Evolutionary conservation across 768 basidiomycete species (phyloP), one percentile per base, ranked within the genome.

Genomic region (Melanogaster broomeanus): DNA sequence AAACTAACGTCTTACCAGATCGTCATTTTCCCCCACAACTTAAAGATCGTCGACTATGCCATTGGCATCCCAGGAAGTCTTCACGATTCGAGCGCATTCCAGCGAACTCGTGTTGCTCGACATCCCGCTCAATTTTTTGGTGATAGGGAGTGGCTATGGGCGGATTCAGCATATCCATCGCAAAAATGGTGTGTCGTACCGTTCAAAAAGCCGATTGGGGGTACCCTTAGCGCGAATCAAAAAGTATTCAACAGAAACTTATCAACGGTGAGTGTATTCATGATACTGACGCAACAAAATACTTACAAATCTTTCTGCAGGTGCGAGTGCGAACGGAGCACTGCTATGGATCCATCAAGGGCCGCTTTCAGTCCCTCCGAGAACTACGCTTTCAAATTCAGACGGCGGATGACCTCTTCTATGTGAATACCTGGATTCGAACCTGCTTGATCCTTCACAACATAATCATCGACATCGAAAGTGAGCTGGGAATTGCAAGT

Each of bases 151-250:
- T 64, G 58, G 51, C 15, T 59, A 19, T 64, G 60, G 62, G 55
- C 52, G 19, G 58, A 64, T 28, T 44, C 37, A 34, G 61, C 58
- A 30, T 59, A 62, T 48, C 12, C 6, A 2, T 52, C 33, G 8
- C 41, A 53, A 8, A 24, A 53, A 31, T 68, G 63, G 67, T 68
- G 57, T 53, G 10, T 69, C 1, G 42, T 60, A 6, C 63, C 67
- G 11, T 69, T 63, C 46, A 68, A 64, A n/a, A 45, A 42, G 48
- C 58, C 62, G 30, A 31, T 39, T 11, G 38, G 27, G 3, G 57
- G 54, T 7, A 38, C 38, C 9, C 41, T 69, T n/a, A 51, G 52
- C 13, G 22, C 18, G 3, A 40, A 52, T 42, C 60, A 67, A 12
- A 56, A 55, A 18, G 55, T 44, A 1, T 68, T 62, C 27, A 68